Evolutionary conservation across 2,329 filamentous ascomycete species (phyloP).

Genomic region (Exophiala oligosperma): DNA sequence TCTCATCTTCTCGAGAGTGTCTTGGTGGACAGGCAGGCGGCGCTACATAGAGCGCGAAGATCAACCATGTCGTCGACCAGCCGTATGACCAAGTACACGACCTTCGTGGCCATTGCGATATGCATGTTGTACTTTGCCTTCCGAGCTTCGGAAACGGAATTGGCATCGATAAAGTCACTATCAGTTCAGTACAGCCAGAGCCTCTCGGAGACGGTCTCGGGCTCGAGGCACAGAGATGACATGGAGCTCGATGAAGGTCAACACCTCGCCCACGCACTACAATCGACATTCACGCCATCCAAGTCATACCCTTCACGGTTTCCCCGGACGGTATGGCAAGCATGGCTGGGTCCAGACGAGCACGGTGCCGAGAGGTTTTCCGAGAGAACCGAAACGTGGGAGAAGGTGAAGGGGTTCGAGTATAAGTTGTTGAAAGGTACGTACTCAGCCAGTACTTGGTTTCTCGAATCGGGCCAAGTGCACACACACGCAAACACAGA

Average conservation of each 20-base stretch:
- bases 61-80: neutral
- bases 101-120: neutral
- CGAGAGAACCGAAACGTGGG: constrained; percentile 12
- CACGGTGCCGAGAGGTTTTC: constrained; percentile 7
- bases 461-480: too few species aligned
- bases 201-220: neutral
- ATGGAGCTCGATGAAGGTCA: constrained; percentile 1
- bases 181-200: neutral
- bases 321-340: constrained; percentile 11
- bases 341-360: constrained; percentile 5
- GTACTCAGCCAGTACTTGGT: neutral
- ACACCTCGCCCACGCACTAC: constrained; percentile 3
- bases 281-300: neutral
- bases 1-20: too few species aligned
- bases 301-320: constrained; percentile 5
- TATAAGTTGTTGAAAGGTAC: constrained; percentile 15
- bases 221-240: neutral
- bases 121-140: constrained; percentile 3
- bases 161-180: neutral
- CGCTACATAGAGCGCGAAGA: too few species aligned
- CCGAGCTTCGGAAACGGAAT: neutral
- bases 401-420: constrained; percentile 11
- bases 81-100: neutral
- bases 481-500: neutral
- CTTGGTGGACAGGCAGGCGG: too few species aligned